These are phyloP conservation scores for Colletotrichum cordylinicola DNA, from an alignment of 2,329 filamentous ascomycete genomes.

Conservation along the genomic window DNA sequence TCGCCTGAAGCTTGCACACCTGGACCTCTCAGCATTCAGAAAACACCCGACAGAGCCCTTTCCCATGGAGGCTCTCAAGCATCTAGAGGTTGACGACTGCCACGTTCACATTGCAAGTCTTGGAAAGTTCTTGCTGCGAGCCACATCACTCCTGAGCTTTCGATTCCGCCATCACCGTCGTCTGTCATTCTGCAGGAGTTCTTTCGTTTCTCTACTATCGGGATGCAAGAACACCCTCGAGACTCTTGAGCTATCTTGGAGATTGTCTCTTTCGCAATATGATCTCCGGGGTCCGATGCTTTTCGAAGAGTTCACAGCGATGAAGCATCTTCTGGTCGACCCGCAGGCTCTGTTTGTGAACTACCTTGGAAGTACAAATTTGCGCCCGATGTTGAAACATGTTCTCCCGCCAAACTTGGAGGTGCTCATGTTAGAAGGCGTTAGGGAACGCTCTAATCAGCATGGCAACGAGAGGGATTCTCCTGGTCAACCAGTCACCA, in stretches of 20 bases:
- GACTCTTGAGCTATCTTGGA: not conserved
- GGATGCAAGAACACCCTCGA: not conserved
- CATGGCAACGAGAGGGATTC: not conserved
- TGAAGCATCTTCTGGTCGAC: not conserved
- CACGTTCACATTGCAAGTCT: not conserved
- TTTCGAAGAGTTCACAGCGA: not conserved
- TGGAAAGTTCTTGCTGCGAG: not conserved
- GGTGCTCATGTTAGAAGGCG: not conserved
- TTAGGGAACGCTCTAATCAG: fast-evolving
- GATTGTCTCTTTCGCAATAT: not conserved
- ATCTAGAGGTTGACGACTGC: not conserved
- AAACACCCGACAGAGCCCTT: not conserved
- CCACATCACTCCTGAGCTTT: not conserved
- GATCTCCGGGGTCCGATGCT: not conserved
- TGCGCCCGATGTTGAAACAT: not conserved
- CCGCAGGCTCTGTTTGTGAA: not conserved
- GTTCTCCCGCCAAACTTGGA: not conserved
- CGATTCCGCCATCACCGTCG: not conserved
- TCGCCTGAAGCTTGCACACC: not conserved
- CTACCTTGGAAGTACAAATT: not conserved
- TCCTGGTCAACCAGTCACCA: fast-evolving
- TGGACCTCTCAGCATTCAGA: not conserved
- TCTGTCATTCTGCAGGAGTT: not conserved
- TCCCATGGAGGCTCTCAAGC: not conserved
- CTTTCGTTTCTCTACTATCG: not conserved